A percentile compares a stretch with the other conserved stretches of the same genome.
Conservation (phyloP, 805 yeast genomes). For the Yarrowia keelungensis region DNA sequence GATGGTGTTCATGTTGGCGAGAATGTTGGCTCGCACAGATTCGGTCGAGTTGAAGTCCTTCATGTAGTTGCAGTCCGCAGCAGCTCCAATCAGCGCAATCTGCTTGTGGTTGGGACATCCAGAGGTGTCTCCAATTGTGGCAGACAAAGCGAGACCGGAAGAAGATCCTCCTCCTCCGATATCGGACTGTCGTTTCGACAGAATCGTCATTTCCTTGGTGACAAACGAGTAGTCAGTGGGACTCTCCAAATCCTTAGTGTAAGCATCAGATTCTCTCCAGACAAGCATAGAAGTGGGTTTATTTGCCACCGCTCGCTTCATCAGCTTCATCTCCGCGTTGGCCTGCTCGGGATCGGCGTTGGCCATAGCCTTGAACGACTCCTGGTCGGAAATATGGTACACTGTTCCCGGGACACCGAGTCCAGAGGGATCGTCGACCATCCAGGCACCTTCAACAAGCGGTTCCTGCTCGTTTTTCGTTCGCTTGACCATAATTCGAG, state of each 20-base stretch:
- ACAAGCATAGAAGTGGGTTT: conserved; percentile 42
- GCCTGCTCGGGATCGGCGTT: conserved; percentile 36
- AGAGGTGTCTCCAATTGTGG: conserved; percentile 46
- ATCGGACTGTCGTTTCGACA: conserved; percentile 40
- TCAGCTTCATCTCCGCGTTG: conserved; percentile 40
- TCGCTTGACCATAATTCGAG: conserved; percentile 45
- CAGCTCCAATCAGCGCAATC: conserved; percentile 51
- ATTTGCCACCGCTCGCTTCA: conserved; percentile 30
- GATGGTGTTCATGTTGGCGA: conserved; percentile 49
- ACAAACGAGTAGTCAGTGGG: conserved; percentile 34
- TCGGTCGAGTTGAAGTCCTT: conserved; percentile 44
- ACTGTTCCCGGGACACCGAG: conserved; percentile 47
- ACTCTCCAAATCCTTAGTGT: conserved; percentile 7
- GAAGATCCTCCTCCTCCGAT: conserved; percentile 44
- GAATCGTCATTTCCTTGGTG: conserved; percentile 29
- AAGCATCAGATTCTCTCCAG: conserved; percentile 25
- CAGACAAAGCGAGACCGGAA: conserved; percentile 44
- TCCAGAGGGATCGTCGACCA: conserved; percentile 47
- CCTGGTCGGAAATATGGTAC: conserved; percentile 44
- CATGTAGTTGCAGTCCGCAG: conserved; percentile 51
- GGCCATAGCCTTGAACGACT: conserved; percentile 36
- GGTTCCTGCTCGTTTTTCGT: conserved; percentile 40
- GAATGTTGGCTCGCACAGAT: conserved; percentile 47
- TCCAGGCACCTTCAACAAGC: conserved; percentile 47
- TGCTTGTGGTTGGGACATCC: conserved; percentile 49